phyloP scores from a whole-genome alignment of 495 filamentous ascomycete genomes.

The Xylaria intraflava region DNA sequence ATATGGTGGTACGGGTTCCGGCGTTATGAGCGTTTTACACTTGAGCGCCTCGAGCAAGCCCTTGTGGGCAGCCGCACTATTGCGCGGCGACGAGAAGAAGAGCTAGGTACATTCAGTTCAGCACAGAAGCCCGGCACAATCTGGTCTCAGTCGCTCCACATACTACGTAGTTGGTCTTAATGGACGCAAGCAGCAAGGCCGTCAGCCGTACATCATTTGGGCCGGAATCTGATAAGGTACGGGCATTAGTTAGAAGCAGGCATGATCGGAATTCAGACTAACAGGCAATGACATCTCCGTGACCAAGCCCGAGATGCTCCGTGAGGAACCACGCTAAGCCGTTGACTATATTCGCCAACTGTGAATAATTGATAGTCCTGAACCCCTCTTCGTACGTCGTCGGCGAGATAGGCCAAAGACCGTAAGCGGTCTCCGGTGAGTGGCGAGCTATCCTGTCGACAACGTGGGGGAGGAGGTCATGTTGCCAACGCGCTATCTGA shows the following conservation, averaged over 20 bases:
- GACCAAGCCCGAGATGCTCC: slow-evolving; percentile 23
- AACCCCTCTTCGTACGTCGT: slow-evolving; percentile 24
- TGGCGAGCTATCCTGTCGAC: slow-evolving; percentile 33
- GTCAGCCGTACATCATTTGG: slow-evolving; percentile 24
- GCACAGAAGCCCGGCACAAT: not conserved
- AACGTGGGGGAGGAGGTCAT: slow-evolving; percentile 30
- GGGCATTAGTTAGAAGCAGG: not conserved
- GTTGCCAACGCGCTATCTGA: not conserved
- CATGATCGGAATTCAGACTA: not conserved
- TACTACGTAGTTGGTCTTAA: slow-evolving; percentile 24
- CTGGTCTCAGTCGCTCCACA: not conserved
- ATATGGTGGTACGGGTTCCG: slow-evolving; percentile 1
- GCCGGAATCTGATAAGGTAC: slow-evolving; percentile 16
- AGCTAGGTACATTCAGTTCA: not conserved
- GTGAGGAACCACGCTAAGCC: slow-evolving; percentile 34
- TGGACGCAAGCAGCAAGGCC: slow-evolving; percentile 13
- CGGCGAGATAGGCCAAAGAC: slow-evolving; percentile 26
- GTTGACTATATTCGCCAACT: slow-evolving; percentile 38
- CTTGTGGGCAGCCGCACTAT: slow-evolving; percentile 17
- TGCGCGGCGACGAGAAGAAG: slow-evolving; percentile 19
- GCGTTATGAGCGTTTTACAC: slow-evolving; percentile 13
- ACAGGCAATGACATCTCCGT: not conserved
- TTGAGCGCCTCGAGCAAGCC: slow-evolving; percentile 6
- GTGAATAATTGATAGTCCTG: slow-evolving; percentile 28
- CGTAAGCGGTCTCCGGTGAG: slow-evolving; percentile 32